phyloP scores from a whole-genome alignment of 805 yeast species.

The Suhomyces vadensis region DNA sequence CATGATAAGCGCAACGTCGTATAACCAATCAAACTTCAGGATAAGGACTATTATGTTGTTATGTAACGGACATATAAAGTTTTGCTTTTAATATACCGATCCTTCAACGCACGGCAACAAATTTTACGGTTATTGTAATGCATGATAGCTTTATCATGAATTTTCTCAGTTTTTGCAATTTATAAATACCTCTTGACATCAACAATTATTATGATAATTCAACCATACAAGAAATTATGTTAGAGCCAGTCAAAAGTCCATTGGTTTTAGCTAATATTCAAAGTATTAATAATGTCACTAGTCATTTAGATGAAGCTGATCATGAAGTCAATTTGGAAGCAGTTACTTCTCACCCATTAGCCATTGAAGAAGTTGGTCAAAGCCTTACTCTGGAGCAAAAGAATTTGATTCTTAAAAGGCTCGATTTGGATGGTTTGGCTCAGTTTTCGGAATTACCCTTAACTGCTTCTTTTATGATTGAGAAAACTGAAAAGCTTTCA shows the following conservation, averaged over 20 bases:
- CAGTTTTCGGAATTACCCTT: constrained; percentile 35
- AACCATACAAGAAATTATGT: neutral
- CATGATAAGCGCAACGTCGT: no score
- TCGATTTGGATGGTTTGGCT: constrained; percentile 25
- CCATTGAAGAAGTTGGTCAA: constrained; percentile 25
- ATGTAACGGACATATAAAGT: no score
- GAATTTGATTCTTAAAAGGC: constrained; percentile 27
- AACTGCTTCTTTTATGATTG: constrained; percentile 29
- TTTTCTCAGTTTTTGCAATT: no score
- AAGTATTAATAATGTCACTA: neutral
- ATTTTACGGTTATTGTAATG: no score
- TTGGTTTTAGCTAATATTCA: neutral
- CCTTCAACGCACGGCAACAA: no score
- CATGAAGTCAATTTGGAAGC: constrained; percentile 18
- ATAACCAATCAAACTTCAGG: no score
- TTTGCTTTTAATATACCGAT: no score
- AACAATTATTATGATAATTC: neutral
- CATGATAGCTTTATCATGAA: no score
- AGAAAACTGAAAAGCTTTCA: constrained; percentile 25
- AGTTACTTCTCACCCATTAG: constrained; percentile 24
- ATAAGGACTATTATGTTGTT: no score
- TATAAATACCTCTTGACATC: neutral
- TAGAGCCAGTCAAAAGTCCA: neutral
- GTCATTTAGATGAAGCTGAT: constrained; percentile 6
- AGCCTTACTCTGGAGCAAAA: constrained; percentile 29